phyloP scores from a whole-genome alignment of 2,329 filamentous ascomycete genomes.

The Bipolaris gigantea region DNA sequence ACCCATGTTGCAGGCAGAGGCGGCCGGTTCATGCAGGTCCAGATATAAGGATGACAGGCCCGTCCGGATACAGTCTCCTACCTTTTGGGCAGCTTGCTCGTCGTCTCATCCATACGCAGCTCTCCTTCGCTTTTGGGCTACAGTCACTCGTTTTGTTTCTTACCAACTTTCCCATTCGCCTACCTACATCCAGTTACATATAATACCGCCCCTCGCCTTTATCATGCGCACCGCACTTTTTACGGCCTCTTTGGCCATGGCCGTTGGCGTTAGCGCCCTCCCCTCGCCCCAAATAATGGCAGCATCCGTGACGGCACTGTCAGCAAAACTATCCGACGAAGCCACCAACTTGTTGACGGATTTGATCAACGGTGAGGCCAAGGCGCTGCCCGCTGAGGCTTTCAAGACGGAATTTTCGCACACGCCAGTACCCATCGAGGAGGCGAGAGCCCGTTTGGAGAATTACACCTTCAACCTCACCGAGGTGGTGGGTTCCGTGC shows the following conservation, averaged over 20 bases:
- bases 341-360: background rate
- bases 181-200: background rate
- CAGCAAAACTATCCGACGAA: background rate
- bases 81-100: constrained; percentile 10
- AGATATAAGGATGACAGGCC: constrained; percentile 16
- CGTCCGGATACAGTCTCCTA: background rate
- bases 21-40: constrained; percentile 7
- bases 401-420: constrained; percentile 8
- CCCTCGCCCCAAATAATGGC: constrained; percentile 11
- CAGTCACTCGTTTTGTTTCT: constrained; percentile 15
- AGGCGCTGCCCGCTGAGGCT: constrained; percentile 15
- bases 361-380: constrained; percentile 4
- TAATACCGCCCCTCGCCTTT: constrained; percentile 18
- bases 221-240: constrained; percentile 22
- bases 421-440: constrained; percentile 13
- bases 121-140: constrained; percentile 5
- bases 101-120: background rate
- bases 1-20: background rate
- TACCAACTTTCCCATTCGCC: background rate
- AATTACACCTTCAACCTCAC: background rate
- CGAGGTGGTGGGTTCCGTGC: background rate
- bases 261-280: constrained; percentile 15
- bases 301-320: background rate
- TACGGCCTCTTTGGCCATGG: constrained; percentile 21
- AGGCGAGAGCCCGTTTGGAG: constrained; percentile 6